Evolutionary conservation across 179 eudicot species (phyloP), one percentile per base, ranked within the genome.

Genomic region (Dionaea muscipula): DNA sequence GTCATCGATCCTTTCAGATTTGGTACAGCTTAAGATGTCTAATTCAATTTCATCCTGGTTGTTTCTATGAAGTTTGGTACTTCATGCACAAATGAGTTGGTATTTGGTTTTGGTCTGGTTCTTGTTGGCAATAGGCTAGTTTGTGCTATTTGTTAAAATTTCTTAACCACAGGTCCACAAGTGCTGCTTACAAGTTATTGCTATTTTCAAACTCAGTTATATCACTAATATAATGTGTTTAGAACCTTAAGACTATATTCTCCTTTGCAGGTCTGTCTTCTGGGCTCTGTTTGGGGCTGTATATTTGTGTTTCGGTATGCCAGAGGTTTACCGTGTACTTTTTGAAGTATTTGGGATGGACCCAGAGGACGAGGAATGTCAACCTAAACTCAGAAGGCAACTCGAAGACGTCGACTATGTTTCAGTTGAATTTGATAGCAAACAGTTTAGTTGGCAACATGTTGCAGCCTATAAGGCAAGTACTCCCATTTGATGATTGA

Each of bases 291-390:
- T 93, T 81, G 99, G 99, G 40, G 93, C 99, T 50, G 87, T 93
- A 71, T 93, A 88, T 68, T 51, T 93, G 75, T 93, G 99, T 72
- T 93, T 75, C 61, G 99, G 96, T 27, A 75, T 93, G 94, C 99
- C 99, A 22, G 99, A 93, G 72, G 96, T 93, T 43, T 93, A 84
- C 57, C 88, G 99, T 47, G 96, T 93, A 64, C 94, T 93, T 53
- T 93, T 93, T 72, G 99, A 93, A 76, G 99, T 88, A 47, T 93
- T 93, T 79, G 98, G 93, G 35, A 67, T 93, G 85, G 99, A 93
- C 55, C 94, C 89, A 5, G 99, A 93, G 52, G 99, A 73, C 62
- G 99, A 93, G 72, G 96, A 84, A 48, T 84, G 93, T 71, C 99
- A 93, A 73, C 99, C 99, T 47, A 93, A 78, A 77, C 47, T 68